A percentile compares a stretch with the other conserved stretches of the same genome.
Evolutionary conservation across 2,329 filamentous ascomycete species (phyloP).

Genomic region (Magnaporthiopsis rhizophila): DNA sequence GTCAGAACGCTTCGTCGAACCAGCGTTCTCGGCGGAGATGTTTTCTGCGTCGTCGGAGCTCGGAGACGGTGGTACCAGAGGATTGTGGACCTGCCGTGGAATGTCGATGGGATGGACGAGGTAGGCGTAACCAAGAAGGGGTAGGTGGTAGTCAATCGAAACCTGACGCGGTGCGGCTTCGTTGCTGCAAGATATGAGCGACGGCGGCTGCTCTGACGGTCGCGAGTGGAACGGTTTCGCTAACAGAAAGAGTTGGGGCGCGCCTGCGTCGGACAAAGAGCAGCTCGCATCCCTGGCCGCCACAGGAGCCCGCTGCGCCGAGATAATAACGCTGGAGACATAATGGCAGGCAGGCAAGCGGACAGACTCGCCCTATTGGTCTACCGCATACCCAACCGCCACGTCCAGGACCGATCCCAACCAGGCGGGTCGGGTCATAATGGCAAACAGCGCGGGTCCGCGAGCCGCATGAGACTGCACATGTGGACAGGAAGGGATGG

Average conservation of each 20-base stretch:
- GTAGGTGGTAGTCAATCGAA: background rate
- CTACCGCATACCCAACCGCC: background rate
- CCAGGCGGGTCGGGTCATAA: background rate
- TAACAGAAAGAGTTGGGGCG: background rate
- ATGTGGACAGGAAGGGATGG: background rate
- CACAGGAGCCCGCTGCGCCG: background rate
- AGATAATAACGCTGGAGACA: background rate
- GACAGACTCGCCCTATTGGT: background rate
- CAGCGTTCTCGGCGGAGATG: no score
- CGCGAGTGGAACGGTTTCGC: background rate
- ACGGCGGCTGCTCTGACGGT: no score
- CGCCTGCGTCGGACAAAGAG: background rate
- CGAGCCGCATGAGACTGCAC: background rate
- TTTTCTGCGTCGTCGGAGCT: background rate
- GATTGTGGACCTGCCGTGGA: background rate
- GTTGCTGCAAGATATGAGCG: background rate
- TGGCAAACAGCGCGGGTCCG: no score
- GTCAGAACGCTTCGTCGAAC: background rate
- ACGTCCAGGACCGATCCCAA: background rate
- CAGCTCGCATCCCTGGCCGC: background rate
- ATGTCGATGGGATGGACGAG: background rate
- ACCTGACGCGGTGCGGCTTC: no score
- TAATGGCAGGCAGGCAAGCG: no score
- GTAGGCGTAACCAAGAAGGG: no score
- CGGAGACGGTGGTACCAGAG: background rate